Conservation (phyloP, 371 early-diverging fungal species). For the Actinomortierella wolfii region DNA sequence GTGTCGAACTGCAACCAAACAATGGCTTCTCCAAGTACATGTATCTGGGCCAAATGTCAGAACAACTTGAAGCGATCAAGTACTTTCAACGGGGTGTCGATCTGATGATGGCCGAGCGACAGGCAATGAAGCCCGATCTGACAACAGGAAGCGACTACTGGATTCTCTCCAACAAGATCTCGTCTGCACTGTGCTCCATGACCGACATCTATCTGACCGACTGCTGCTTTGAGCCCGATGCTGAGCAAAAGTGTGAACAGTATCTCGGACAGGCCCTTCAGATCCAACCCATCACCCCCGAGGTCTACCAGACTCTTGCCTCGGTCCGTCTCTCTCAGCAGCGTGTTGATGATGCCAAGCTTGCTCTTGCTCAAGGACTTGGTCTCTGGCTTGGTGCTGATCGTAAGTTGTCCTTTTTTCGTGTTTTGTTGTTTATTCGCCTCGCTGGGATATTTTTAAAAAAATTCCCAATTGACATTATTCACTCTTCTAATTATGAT, state of each 20-base stretch:
- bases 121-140: conserved; percentile 28
- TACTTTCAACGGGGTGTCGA: conserved; percentile 85
- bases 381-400: conserved; percentile 77
- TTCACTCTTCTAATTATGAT: background rate
- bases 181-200: conserved; percentile 90
- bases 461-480: background rate
- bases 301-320: conserved; percentile 88
- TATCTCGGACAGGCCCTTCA: conserved; percentile 70
- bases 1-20: conserved; percentile 72
- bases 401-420: conserved; percentile 20
- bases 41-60: conserved; percentile 88
- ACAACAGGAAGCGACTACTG: conserved; percentile 53
- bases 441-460: too few species aligned
- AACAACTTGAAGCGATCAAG: conserved; percentile 75
- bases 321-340: conserved; percentile 90
- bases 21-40: conserved; percentile 81
- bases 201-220: conserved; percentile 96
- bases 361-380: conserved; percentile 69
- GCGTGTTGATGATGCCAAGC: conserved; percentile 80
- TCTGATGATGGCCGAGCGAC: conserved; percentile 61
- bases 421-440: background rate
- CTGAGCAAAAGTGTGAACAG: conserved; percentile 83
- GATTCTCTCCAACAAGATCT: conserved; percentile 66
- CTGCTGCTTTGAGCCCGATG: conserved; percentile 92
- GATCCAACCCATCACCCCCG: conserved; percentile 76